A percentile compares a stretch with the other conserved stretches of the same genome.
Evolutionary conservation across 768 basidiomycete species (phyloP).

Genomic region (Goffeauzyma gilvescens): DNA sequence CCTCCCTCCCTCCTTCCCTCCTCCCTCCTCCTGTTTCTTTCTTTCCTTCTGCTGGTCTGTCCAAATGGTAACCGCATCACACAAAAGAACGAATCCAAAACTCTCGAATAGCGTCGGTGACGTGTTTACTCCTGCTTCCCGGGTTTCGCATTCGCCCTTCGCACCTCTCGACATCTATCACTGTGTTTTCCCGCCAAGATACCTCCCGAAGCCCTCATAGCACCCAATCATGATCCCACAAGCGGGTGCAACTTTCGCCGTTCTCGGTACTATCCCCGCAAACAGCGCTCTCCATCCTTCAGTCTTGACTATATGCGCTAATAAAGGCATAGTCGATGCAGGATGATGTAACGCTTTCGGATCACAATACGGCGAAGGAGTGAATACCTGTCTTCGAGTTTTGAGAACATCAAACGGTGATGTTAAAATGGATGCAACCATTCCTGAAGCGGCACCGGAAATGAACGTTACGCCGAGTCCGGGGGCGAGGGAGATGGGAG

Average conservation of each 20-base stretch:
- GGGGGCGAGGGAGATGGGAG: constrained; percentile 16
- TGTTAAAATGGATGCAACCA: constrained; percentile 61
- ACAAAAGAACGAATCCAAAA: neutral
- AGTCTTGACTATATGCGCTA: constrained; percentile 49
- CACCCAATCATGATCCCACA: constrained; percentile 97
- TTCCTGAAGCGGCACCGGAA: constrained; percentile 80
- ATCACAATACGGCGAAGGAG: constrained; percentile 21
- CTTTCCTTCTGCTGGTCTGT: neutral
- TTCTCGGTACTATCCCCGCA: constrained; percentile 65
- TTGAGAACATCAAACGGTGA: constrained; percentile 95
- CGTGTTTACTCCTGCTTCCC: neutral
- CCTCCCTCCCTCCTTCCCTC: no score
- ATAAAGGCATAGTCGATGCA: constrained; percentile 45
- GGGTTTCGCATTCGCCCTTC: neutral
- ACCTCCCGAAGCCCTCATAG: constrained; percentile 49
- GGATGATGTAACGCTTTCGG: constrained; percentile 18
- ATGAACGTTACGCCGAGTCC: constrained; percentile 58
- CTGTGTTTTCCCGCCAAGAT: constrained; percentile 15
- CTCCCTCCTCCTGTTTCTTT: no score
- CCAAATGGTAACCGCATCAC: no score
- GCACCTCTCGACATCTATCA: neutral
- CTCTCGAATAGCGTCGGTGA: neutral
- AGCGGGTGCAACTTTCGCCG: constrained; percentile 89
- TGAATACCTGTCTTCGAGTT: constrained; percentile 64
- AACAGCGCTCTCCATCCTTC: constrained; percentile 67